Conservation (phyloP, 495 filamentous ascomycete genomes). For the Bryoglossum gracile region DNA sequence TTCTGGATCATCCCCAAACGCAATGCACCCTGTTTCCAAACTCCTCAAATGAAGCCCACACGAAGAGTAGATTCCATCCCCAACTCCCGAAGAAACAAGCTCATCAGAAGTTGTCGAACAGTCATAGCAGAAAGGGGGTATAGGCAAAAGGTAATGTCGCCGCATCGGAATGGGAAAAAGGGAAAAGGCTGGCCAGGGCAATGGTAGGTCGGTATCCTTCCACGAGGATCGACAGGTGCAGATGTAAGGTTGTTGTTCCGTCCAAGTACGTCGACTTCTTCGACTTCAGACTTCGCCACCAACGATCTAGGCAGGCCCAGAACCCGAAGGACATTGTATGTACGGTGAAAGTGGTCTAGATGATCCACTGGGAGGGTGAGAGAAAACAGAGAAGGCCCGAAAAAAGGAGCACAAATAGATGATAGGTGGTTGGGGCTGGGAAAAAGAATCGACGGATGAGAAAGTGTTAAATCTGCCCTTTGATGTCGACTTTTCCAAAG, state of each 20-base stretch:
- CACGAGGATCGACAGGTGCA: not conserved
- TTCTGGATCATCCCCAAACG: too few relatives aligned
- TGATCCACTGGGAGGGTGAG: slow-evolving; percentile 15
- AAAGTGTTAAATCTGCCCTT: slow-evolving; percentile 77
- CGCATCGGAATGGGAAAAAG: slow-evolving; percentile 6
- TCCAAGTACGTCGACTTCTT: not conserved
- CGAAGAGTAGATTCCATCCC: too few relatives aligned
- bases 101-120: slow-evolving; percentile 10
- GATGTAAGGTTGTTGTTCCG: not conserved
- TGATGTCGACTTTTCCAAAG: slow-evolving; percentile 86
- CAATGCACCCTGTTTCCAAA: too few relatives aligned
- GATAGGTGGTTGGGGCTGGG: slow-evolving; percentile 14
- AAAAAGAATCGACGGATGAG: slow-evolving; percentile 7
- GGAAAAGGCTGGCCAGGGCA: slow-evolving; percentile 1
- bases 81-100: slow-evolving; percentile 11
- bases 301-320: slow-evolving; percentile 19
- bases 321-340: slow-evolving; percentile 11
- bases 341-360: slow-evolving; percentile 1
- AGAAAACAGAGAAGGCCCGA: slow-evolving; percentile 22
- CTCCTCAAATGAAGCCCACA: too few relatives aligned
- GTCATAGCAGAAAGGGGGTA: slow-evolving; percentile 9
- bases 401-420: slow-evolving; percentile 11
- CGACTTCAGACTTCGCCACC: slow-evolving; percentile 12
- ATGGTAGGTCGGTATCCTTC: slow-evolving; percentile 1
- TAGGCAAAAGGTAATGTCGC: not conserved